phyloP scores from a whole-genome alignment of 495 filamentous ascomycete genomes.

The Friedmanniomyces endolithicus region DNA sequence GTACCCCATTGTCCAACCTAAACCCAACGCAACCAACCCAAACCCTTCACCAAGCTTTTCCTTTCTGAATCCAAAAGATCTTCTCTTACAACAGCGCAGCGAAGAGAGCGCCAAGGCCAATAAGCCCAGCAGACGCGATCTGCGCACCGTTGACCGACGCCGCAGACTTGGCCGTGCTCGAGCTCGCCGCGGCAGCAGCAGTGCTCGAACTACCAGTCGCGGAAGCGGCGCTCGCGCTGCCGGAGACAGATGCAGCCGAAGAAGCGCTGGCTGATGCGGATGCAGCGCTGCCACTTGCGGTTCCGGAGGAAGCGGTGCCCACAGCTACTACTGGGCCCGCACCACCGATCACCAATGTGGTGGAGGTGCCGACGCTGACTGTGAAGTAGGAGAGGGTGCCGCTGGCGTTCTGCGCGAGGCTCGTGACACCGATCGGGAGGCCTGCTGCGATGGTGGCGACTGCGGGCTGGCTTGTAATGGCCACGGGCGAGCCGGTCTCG shows the following conservation, averaged over 20 bases:
- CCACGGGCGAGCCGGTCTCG: background rate
- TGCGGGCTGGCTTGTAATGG: conserved; percentile 32
- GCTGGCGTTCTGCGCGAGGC: conserved; percentile 15
- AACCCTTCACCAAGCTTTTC: background rate
- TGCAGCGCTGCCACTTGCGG: no score
- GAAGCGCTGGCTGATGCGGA: background rate
- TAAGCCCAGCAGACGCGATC: conserved; percentile 15
- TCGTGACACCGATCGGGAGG: conserved; percentile 24
- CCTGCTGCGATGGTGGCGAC: conserved; percentile 41
- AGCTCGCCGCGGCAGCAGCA: conserved; percentile 1
- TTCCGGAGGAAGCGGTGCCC: no score
- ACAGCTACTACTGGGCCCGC: background rate
- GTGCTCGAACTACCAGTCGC: background rate
- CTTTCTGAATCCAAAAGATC: background rate
- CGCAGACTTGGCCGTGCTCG: background rate
- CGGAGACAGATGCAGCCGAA: background rate
- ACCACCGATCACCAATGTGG: conserved; percentile 21
- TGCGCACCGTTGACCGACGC: conserved; percentile 11
- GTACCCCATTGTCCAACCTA: background rate
- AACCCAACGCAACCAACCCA: background rate
- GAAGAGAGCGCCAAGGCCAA: conserved; percentile 20
- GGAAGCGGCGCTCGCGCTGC: background rate
- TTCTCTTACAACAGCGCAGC: conserved; percentile 22
- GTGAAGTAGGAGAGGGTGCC: conserved; percentile 14
- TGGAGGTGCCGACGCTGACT: conserved; percentile 20